These are phyloP conservation scores for Eutypa lata DNA, from an alignment of 2,329 filamentous ascomycete genomes.

Conservation along the genomic window DNA sequence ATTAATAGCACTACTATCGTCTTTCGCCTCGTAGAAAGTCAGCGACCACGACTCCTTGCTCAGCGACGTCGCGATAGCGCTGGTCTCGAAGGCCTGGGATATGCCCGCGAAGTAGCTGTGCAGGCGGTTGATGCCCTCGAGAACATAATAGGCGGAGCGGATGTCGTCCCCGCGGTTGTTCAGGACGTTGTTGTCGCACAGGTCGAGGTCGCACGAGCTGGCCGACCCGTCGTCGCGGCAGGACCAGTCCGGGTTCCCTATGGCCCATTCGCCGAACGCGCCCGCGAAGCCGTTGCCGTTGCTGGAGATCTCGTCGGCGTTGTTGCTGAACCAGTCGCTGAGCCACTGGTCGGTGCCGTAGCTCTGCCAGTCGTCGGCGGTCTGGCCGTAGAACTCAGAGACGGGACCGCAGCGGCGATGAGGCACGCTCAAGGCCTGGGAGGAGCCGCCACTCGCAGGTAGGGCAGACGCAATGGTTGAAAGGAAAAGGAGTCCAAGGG, in stretches of 20 bases:
- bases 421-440: no score
- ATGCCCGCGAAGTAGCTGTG: conserved; percentile 4
- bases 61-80: conserved; percentile 1
- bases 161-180: conserved; percentile 4
- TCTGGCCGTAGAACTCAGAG: no score
- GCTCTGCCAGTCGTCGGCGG: no score
- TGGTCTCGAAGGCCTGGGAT: conserved; percentile 1
- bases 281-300: no score
- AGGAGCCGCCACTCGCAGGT: no score
- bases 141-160: conserved; percentile 2
- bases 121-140: conserved; percentile 1
- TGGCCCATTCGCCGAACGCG: no score
- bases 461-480: no score
- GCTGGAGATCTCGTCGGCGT: no score
- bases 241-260: conserved; percentile 4
- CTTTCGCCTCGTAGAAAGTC: conserved; percentile 6
- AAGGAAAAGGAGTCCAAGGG: no score
- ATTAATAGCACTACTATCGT: conserved; percentile 1
- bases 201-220: conserved; percentile 1
- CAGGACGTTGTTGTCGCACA: conserved; percentile 5
- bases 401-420: no score
- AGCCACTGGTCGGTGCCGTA: no score
- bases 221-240: conserved; percentile 4
- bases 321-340: no score
- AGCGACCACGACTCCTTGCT: conserved; percentile 3